These are phyloP conservation scores for Tricholoma flavovirens DNA, from an alignment of 768 basidiomycete species.

Conservation along the genomic window DNA sequence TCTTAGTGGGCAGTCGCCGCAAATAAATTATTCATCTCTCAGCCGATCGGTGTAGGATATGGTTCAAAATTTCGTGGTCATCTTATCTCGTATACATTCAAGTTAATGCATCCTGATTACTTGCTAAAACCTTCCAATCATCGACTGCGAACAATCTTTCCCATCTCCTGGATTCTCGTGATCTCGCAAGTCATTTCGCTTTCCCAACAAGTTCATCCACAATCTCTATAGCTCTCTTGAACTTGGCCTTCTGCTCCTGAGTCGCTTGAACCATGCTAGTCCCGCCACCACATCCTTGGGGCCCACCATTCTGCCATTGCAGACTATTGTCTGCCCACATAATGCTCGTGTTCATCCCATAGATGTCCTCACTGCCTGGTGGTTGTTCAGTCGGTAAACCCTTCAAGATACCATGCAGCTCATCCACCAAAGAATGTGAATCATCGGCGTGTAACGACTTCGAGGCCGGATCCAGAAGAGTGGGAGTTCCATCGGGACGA, in stretches of 20 bases:
- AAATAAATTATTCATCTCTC: too few species aligned
- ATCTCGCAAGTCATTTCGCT: conserved; percentile 6
- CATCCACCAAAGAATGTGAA: conserved; percentile 40
- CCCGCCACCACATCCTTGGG: conserved; percentile 55
- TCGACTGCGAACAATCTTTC: neutral
- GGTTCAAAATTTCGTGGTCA: too few species aligned
- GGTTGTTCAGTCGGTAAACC: conserved; percentile 48
- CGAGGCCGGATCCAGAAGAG: conserved; percentile 34
- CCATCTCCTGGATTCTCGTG: neutral
- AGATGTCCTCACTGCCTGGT: conserved; percentile 66
- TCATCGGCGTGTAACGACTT: conserved; percentile 33
- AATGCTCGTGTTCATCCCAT: conserved; percentile 64
- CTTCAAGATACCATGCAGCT: conserved; percentile 57
- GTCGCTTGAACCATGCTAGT: conserved; percentile 42
- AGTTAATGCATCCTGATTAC: too few species aligned
- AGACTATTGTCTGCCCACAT: conserved; percentile 51
- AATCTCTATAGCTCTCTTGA: conserved; percentile 65
- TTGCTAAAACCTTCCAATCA: too few species aligned
- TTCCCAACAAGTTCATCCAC: conserved; percentile 45
- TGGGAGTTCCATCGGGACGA: conserved; percentile 43
- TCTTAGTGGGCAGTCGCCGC: too few species aligned
- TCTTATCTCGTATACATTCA: too few species aligned
- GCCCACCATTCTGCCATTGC: conserved; percentile 57
- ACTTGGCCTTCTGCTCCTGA: conserved; percentile 59
- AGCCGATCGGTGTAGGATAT: too few species aligned